phyloP scores from a whole-genome alignment of 139 green algal species.

The Chlorella sorokiniana region DNA sequence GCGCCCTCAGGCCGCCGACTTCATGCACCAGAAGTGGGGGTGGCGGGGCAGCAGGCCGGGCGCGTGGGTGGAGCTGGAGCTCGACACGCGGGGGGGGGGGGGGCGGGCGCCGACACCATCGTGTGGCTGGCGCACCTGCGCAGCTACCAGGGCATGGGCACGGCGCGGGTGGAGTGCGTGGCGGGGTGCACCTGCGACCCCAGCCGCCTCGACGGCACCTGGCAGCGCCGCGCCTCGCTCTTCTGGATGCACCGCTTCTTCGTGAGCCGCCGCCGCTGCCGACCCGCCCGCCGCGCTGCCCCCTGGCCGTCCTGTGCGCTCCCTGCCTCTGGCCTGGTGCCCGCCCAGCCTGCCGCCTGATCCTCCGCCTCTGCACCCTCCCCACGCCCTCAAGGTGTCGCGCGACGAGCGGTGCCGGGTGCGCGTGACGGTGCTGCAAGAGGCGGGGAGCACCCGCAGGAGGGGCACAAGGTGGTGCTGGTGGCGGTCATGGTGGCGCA shows the following conservation, averaged over 20 bases:
- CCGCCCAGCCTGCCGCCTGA: too few relatives aligned
- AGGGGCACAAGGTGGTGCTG: slow-evolving; percentile 18
- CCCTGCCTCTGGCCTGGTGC: too few relatives aligned
- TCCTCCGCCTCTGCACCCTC: too few relatives aligned
- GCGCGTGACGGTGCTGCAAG: not conserved
- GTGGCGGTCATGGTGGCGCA: slow-evolving; percentile 18
- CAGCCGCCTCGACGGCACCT: slow-evolving; percentile 11
- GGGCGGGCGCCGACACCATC: not conserved
- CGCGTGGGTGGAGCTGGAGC: slow-evolving; percentile 15
- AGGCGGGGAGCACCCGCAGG: not conserved
- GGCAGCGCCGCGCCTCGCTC: slow-evolving; percentile 8
- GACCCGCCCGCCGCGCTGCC: not conserved
- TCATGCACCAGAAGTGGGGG: slow-evolving; percentile 24
- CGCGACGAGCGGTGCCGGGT: not conserved
- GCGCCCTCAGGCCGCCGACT: slow-evolving; percentile 1
- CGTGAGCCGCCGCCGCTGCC: not conserved
- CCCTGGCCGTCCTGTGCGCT: too few relatives aligned
- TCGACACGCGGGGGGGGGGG: slow-evolving; percentile 1
- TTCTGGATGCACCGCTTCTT: slow-evolving; percentile 6
- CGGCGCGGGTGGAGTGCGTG: not conserved
- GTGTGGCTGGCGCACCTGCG: slow-evolving; percentile 15
- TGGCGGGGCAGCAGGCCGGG: slow-evolving; percentile 3
- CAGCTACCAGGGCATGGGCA: slow-evolving; percentile 25
- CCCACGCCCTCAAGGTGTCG: too few relatives aligned
- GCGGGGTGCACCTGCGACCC: slow-evolving; percentile 2